Percentiles rank a stretch among this genome's conserved stretches.
These are phyloP conservation scores for Maudiozyma barnettii DNA, from an alignment of 805 yeast species.

Conservation along the genomic window DNA sequence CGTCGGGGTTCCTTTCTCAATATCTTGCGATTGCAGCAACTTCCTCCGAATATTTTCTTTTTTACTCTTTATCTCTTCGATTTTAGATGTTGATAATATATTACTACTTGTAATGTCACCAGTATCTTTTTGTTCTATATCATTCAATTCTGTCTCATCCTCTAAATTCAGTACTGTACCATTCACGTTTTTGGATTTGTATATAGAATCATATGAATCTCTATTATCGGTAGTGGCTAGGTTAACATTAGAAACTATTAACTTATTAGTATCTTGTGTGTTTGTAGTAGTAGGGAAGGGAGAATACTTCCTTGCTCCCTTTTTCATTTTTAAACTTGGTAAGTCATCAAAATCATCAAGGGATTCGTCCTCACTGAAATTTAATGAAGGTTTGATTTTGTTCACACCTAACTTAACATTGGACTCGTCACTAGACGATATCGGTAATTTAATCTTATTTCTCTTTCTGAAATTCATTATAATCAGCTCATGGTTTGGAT, in stretches of 20 bases:
- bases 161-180: constrained; percentile 1
- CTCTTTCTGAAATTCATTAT: background rate
- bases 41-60: background rate
- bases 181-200: background rate
- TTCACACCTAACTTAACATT: background rate
- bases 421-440: background rate
- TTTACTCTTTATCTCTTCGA: background rate
- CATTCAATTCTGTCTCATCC: constrained; percentile 1
- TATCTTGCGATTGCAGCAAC: background rate
- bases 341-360: background rate
- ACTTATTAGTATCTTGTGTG: background rate
- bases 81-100: background rate
- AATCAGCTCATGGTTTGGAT: background rate
- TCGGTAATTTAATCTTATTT: constrained; percentile 7
- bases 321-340: background rate
- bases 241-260: background rate
- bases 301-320: background rate
- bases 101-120: constrained; percentile 2
- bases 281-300: background rate
- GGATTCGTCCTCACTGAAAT: too few species aligned
- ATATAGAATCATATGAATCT: background rate
- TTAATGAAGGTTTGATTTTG: too few species aligned
- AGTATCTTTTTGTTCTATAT: background rate
- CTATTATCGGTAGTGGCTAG: background rate
- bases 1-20: constrained; percentile 1